A percentile compares a stretch with the other conserved stretches of the same genome.
Conservation (phyloP, 106 monocot species). For the Dendrobium catenatum region DNA sequence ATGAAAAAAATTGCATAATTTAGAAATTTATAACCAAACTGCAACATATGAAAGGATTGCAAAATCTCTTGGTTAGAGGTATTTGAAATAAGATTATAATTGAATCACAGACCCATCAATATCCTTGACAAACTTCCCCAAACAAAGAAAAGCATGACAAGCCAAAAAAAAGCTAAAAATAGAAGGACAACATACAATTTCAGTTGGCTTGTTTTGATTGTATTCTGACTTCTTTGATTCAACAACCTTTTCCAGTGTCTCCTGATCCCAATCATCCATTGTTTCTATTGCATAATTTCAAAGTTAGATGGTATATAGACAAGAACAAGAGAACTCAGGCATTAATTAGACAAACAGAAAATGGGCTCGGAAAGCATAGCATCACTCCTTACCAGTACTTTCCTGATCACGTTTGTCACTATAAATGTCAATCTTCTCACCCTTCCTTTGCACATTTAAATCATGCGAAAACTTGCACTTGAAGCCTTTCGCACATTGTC, state of each 20-base stretch:
- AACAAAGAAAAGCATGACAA: background rate
- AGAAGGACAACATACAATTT: slow-evolving; percentile 68
- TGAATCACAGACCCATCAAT: background rate
- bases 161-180: background rate
- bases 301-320: background rate
- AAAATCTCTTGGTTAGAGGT: background rate
- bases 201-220: slow-evolving; percentile 90
- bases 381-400: slow-evolving; percentile 21
- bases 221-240: slow-evolving; percentile 79
- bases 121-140: background rate
- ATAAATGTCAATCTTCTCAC: slow-evolving; percentile 93
- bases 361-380: background rate
- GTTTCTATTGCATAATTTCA: slow-evolving; percentile 37
- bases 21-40: background rate
- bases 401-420: slow-evolving; percentile 64
- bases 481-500: slow-evolving; percentile 87
- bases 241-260: slow-evolving; percentile 87
- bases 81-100: background rate
- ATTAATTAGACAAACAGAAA: background rate
- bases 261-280: slow-evolving; percentile 98
- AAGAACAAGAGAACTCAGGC: background rate
- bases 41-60: background rate
- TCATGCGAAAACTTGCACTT: slow-evolving; percentile 98
- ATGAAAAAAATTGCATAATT: background rate
- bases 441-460: slow-evolving; percentile 93